phyloP scores from a whole-genome alignment of 805 yeast species.

The Zygotorulaspora danielsina region DNA sequence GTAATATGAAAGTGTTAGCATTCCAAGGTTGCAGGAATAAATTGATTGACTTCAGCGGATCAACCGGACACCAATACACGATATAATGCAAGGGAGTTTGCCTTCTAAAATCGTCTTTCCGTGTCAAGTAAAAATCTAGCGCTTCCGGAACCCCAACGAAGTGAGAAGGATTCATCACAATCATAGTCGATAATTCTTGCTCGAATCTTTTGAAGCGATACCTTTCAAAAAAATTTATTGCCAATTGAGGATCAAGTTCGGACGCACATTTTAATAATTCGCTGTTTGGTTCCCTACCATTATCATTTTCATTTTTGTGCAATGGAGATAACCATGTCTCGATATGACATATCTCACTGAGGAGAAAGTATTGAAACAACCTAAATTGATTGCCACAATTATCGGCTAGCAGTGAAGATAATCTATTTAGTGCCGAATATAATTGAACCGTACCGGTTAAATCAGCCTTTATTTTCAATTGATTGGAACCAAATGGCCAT shows the following conservation, averaged over 20 bases:
- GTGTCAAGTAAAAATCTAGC: slow-evolving; percentile 18
- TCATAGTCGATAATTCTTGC: slow-evolving; percentile 40
- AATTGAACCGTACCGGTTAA: slow-evolving; percentile 53
- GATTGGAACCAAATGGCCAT: slow-evolving; percentile 85
- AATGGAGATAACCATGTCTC: slow-evolving; percentile 66
- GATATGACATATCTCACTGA: slow-evolving; percentile 68
- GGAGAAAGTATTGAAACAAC: slow-evolving; percentile 59
- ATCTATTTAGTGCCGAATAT: slow-evolving; percentile 26
- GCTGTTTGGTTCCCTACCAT: slow-evolving; percentile 35
- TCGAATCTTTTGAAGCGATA: slow-evolving; percentile 35
- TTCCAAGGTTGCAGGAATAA: slow-evolving; percentile 74
- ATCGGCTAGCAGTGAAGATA: slow-evolving; percentile 19
- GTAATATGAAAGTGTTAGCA: slow-evolving; percentile 62
- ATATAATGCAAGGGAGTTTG: slow-evolving; percentile 33
- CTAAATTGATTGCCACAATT: slow-evolving; percentile 46
- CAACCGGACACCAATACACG: slow-evolving; percentile 67
- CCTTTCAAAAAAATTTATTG: slow-evolving; percentile 63
- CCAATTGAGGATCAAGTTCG: slow-evolving; percentile 62
- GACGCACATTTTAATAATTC: slow-evolving; percentile 55
- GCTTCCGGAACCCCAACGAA: slow-evolving; percentile 28
- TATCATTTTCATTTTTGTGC: slow-evolving; percentile 30
- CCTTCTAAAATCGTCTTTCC: not conserved
- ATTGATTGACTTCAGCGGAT: slow-evolving; percentile 82
- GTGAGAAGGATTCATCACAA: slow-evolving; percentile 53
- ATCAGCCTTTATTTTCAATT: slow-evolving; percentile 66